Evolutionary conservation across 2,329 filamentous ascomycete species (phyloP).

Genomic region (Fusarium robinianum): DNA sequence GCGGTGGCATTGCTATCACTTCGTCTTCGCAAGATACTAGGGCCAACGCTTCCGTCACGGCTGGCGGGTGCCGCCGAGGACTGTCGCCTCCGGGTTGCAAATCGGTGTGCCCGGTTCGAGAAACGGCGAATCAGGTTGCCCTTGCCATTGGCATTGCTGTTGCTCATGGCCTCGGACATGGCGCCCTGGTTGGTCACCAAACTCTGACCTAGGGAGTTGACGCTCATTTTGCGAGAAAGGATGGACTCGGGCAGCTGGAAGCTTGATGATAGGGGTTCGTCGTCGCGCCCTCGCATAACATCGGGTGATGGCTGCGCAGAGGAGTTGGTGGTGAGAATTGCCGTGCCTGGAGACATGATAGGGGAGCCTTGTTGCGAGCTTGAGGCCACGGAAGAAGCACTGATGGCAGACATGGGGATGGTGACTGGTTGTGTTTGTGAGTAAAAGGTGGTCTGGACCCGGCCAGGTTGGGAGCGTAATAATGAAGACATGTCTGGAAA

Average conservation of each 20-base stretch:
- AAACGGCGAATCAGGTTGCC: conserved; percentile 75
- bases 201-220: conserved; percentile 66
- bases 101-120: conserved; percentile 77
- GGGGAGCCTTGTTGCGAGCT: conserved; percentile 61
- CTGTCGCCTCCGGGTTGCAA: conserved; percentile 69
- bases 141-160: conserved; percentile 55
- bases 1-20: conserved; percentile 85
- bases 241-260: conserved; percentile 77
- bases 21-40: conserved; percentile 81
- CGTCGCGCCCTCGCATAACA: conserved; percentile 57
- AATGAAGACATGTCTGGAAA: conserved; percentile 50
- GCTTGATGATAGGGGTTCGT: conserved; percentile 56
- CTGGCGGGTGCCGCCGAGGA: conserved; percentile 77
- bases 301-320: conserved; percentile 72
- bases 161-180: conserved; percentile 52
- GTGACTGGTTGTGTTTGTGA: conserved; percentile 44
- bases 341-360: conserved; percentile 58
- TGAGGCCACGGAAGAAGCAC: conserved; percentile 60
- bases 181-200: conserved; percentile 62
- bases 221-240: conserved; percentile 62
- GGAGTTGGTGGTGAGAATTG: conserved; percentile 60
- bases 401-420: conserved; percentile 58
- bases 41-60: conserved; percentile 86
- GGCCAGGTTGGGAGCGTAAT: conserved; percentile 47
- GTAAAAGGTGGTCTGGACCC: conserved; percentile 53